A percentile compares a stretch with the other conserved stretches of the same genome.
Conservation (phyloP, 768 basidiomycete genomes). For the Russula earlei region DNA sequence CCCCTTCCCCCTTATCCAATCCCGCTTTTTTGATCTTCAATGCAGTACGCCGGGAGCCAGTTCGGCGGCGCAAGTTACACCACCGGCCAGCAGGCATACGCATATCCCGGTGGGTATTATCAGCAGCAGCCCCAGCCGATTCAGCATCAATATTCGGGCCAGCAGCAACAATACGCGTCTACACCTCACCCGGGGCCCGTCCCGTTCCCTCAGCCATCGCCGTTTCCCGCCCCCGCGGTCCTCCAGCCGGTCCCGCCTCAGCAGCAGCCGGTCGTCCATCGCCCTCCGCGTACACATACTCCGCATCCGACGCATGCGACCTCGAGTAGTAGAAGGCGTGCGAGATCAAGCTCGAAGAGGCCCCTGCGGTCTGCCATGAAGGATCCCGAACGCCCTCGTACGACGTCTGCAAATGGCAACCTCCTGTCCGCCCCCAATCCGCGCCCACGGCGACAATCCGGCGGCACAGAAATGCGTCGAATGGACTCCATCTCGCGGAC, state of each 20-base stretch:
- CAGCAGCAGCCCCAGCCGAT: constrained; percentile 18
- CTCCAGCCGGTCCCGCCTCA: constrained; percentile 9
- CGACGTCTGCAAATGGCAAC: not conserved
- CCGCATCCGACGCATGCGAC: constrained; percentile 22
- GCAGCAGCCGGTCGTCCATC: not conserved
- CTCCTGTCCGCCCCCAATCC: constrained; percentile 21
- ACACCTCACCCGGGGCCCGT: constrained; percentile 1
- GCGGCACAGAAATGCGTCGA: constrained; percentile 24
- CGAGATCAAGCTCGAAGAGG: constrained; percentile 21
- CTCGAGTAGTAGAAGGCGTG: constrained; percentile 31
- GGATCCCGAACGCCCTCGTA: constrained; percentile 27
- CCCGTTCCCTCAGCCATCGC: constrained; percentile 15
- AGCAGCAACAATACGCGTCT: constrained; percentile 12
- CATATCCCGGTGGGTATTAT: constrained; percentile 10
- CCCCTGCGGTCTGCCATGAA: constrained; percentile 52
- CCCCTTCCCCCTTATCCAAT: not conserved
- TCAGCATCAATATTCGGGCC: constrained; percentile 18
- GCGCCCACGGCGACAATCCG: constrained; percentile 37
- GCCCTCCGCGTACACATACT: constrained; percentile 13
- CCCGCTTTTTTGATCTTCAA: not conserved
- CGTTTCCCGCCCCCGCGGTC: not conserved
- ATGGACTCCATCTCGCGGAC: constrained; percentile 27
- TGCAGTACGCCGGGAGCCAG: constrained; percentile 14
- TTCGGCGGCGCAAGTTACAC: not conserved
- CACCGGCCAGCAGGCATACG: constrained; percentile 3